phyloP scores from a whole-genome alignment of 305 asterid species.

The Fraxinus greggii region DNA sequence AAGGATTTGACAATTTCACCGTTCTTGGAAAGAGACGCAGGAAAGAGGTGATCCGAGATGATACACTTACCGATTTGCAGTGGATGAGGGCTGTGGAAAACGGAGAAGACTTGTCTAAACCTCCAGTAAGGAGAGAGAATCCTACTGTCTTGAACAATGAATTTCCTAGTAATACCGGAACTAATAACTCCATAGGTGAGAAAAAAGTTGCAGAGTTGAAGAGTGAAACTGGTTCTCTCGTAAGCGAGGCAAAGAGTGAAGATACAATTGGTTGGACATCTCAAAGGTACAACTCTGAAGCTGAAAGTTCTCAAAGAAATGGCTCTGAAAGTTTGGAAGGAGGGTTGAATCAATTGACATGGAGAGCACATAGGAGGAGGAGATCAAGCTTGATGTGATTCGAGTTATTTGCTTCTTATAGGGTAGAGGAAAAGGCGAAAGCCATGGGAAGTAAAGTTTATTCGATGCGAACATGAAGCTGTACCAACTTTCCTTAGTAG shows the following conservation, averaged over 20 bases:
- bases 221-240: conserved; percentile 44
- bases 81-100: conserved; percentile 74
- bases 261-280: conserved; percentile 43
- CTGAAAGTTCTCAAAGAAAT: conserved; percentile 41
- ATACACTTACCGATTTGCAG: conserved; percentile 62
- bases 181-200: conserved; percentile 29
- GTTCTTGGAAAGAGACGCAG: conserved; percentile 81
- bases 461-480: not conserved
- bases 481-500: not conserved
- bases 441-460: not conserved
- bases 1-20: conserved; percentile 56
- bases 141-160: conserved; percentile 30
- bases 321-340: conserved; percentile 37
- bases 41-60: conserved; percentile 79
- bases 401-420: not conserved
- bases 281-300: conserved; percentile 43
- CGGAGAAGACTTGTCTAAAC: conserved; percentile 47
- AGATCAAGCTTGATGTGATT: conserved; percentile 70
- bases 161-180: conserved; percentile 21
- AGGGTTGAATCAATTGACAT: conserved; percentile 54
- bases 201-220: conserved; percentile 33
- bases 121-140: conserved; percentile 40
- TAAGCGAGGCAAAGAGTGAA: conserved; percentile 53
- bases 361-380: conserved; percentile 75
- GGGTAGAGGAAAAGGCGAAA: not conserved